Conservation (phyloP, 2,329 filamentous ascomycete species). For the Graphiopsis chlorocephala region DNA sequence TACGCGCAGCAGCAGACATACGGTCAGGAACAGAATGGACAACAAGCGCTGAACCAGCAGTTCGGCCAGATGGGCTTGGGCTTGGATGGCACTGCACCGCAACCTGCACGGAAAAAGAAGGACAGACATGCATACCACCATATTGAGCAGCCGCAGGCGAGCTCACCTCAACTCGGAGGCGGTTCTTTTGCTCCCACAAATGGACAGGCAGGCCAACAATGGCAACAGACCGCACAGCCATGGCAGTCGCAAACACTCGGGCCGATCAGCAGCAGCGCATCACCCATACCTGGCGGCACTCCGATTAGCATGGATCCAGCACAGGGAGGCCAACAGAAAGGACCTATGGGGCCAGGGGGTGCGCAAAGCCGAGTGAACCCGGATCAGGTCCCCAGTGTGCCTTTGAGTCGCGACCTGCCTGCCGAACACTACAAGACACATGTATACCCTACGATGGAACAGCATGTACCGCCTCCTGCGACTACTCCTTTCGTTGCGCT, state of each 20-base stretch:
- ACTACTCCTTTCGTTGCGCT: constrained; percentile 86
- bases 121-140: constrained; percentile 90
- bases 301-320: constrained; percentile 30
- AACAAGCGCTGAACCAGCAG: constrained; percentile 61
- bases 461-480: constrained; percentile 84
- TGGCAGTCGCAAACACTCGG: constrained; percentile 32
- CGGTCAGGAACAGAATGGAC: constrained; percentile 19
- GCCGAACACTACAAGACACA: constrained; percentile 83
- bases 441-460: constrained; percentile 93
- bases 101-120: constrained; percentile 69
- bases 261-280: constrained; percentile 19
- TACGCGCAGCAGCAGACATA: constrained; percentile 24
- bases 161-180: constrained; percentile 59
- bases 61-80: constrained; percentile 72
- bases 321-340: constrained; percentile 24
- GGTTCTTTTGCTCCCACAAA: constrained; percentile 63
- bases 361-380: constrained; percentile 77
- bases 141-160: constrained; percentile 68
- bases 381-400: constrained; percentile 90
- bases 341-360: constrained; percentile 22
- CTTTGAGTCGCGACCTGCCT: constrained; percentile 74
- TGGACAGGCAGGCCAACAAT: constrained; percentile 37
- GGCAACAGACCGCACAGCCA: constrained; percentile 36
- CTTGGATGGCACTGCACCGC: constrained; percentile 46
- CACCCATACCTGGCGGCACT: constrained; percentile 25